Percentiles rank a stretch among this genome's conserved stretches.
phyloP scores from a whole-genome alignment of 2,329 filamentous ascomycete genomes.

The Aspergillus sp. region DNA sequence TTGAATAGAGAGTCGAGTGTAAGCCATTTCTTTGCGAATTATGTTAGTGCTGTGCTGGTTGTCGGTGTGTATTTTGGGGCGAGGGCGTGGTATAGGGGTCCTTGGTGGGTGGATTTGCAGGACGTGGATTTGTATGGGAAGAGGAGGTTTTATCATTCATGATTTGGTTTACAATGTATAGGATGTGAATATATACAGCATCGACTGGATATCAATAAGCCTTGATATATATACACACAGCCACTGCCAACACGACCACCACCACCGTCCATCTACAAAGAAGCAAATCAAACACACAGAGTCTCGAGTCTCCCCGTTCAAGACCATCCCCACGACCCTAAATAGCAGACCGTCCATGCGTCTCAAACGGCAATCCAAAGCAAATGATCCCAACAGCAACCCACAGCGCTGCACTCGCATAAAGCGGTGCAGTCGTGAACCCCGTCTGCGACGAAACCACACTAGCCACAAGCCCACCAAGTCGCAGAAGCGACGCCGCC shows the following conservation, averaged over 20 bases:
- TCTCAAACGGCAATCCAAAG: conserved; percentile 48
- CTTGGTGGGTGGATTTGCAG: conserved; percentile 32
- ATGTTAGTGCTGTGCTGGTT: conserved; percentile 43
- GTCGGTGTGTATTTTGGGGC: conserved; percentile 38
- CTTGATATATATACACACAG: no score
- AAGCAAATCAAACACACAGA: no score
- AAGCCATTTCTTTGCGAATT: conserved; percentile 48
- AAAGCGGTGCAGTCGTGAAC: conserved; percentile 47
- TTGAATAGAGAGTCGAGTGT: conserved; percentile 34
- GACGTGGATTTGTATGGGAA: conserved; percentile 35
- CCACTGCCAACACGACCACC: no score
- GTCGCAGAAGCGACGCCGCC: conserved; percentile 32
- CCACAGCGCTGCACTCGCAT: conserved; percentile 48
- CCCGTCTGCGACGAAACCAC: conserved; percentile 46
- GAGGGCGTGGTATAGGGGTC: conserved; percentile 38
- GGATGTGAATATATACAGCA: no score
- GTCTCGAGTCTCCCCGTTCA: no score
- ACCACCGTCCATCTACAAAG: no score
- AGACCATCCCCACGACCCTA: conserved; percentile 3
- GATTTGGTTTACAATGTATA: no score
- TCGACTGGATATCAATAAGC: no score
- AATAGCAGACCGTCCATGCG: conserved; percentile 33
- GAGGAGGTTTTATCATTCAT: conserved; percentile 9
- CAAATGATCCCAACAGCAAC: conserved; percentile 44
- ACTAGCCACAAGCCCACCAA: conserved; percentile 42